These are phyloP conservation scores for Cyberlindnera misumaiensis DNA, from an alignment of 805 yeast species.

Conservation along the genomic window DNA sequence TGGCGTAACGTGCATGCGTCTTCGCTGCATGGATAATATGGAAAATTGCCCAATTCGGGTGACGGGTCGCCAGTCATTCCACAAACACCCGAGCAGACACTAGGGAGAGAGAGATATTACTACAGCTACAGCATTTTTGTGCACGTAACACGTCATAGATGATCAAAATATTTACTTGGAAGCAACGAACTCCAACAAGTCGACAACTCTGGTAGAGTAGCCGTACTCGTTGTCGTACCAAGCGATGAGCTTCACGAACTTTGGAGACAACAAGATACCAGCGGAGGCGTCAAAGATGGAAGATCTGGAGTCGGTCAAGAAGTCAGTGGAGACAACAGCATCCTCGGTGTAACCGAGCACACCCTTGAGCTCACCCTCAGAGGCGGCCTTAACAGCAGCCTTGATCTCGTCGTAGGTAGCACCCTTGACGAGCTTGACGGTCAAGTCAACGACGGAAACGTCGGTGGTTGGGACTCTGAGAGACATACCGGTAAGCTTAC, in stretches of 20 bases:
- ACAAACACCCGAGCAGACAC: too few species aligned
- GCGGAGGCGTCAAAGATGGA: conserved; percentile 65
- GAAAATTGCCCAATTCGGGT: too few species aligned
- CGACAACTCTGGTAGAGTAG: conserved; percentile 72
- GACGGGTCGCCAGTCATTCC: too few species aligned
- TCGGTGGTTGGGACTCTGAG: conserved; percentile 71
- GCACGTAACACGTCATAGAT: too few species aligned
- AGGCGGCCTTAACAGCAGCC: conserved; percentile 45
- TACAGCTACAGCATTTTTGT: too few species aligned
- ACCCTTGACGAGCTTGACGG: conserved; percentile 52
- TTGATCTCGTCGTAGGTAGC: conserved; percentile 62
- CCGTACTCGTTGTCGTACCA: conserved; percentile 77
- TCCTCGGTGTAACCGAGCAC: conserved; percentile 65
- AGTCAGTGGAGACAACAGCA: conserved; percentile 64
- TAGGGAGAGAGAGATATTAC: too few species aligned
- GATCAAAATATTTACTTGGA: not conserved
- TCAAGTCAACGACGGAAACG: conserved; percentile 66
- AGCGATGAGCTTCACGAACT: conserved; percentile 61
- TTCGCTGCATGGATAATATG: too few species aligned
- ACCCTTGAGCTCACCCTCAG: conserved; percentile 57
- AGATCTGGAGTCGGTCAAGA: conserved; percentile 55
- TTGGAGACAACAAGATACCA: conserved; percentile 64
- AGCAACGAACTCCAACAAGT: conserved; percentile 60
- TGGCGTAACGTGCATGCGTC: too few species aligned
- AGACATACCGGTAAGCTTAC: conserved; percentile 69